A percentile compares a stretch with the other conserved stretches of the same genome.
Conservation (phyloP, 106 monocot species). For the Dioscorea zingiberensis region DNA sequence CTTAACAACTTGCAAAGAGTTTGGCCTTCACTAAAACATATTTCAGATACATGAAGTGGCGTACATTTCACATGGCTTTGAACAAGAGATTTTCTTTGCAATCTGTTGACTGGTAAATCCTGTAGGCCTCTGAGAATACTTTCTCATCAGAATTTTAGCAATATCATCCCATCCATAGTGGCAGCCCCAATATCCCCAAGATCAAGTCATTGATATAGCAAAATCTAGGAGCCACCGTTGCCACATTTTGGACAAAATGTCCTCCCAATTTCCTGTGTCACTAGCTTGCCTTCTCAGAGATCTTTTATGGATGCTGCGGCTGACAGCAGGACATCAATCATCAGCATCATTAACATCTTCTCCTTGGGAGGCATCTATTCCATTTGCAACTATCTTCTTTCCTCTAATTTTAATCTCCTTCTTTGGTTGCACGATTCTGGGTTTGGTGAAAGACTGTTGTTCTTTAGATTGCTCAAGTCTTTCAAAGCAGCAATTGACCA, state of each 20-base stretch:
- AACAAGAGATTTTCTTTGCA: no score
- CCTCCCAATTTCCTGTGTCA: slow-evolving; percentile 84
- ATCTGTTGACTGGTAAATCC: no score
- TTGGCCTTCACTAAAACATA: no score
- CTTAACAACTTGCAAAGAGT: no score
- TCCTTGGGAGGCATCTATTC: slow-evolving; percentile 67
- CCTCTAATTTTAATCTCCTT: slow-evolving; percentile 36
- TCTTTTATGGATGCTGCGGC: slow-evolving; percentile 78
- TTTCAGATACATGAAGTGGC: no score
- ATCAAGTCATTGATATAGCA: no score
- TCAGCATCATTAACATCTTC: slow-evolving; percentile 46
- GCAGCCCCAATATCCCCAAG: no score
- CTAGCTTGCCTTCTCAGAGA: slow-evolving; percentile 70
- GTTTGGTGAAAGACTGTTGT: slow-evolving; percentile 9
- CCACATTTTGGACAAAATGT: slow-evolving; percentile 99
- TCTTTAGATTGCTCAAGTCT: slow-evolving; percentile 34
- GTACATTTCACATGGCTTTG: no score
- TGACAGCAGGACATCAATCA: slow-evolving; percentile 91
- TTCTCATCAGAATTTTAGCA: no score
- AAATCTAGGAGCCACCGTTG: slow-evolving; percentile 94
- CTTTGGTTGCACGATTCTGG: slow-evolving; percentile 14
- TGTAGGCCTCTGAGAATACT: no score
- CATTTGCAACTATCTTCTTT: slow-evolving; percentile 46
- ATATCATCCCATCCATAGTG: no score
- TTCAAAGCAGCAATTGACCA: no score